phyloP scores from a whole-genome alignment of 768 basidiomycete species.

The Boletus patriciae region DNA sequence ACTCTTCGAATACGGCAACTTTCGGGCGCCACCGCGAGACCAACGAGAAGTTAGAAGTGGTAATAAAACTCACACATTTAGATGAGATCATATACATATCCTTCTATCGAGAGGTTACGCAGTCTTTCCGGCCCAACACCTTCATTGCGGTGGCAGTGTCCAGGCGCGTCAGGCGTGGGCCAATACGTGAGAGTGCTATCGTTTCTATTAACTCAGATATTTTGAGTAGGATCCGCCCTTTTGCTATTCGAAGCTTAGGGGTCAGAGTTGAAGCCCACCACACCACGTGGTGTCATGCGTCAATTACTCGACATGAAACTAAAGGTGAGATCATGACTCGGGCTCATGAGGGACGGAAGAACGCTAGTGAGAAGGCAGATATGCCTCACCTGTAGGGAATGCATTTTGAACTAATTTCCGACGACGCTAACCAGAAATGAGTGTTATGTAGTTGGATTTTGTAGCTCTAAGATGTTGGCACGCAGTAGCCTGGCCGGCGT shows the following conservation, averaged over 20 bases:
- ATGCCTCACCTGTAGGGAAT: constrained; percentile 15
- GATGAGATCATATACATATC: constrained; percentile 34
- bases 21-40: constrained; percentile 65
- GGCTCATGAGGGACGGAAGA: constrained; percentile 1
- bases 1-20: constrained; percentile 47
- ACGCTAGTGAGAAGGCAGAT: constrained; percentile 12
- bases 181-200: background rate
- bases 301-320: background rate
- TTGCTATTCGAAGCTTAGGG: constrained; percentile 13
- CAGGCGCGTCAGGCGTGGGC: constrained; percentile 15
- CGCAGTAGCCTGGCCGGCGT: constrained; percentile 1
- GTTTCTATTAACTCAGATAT: constrained; percentile 14
- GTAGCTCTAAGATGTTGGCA: background rate
- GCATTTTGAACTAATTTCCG: constrained; percentile 10
- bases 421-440: background rate
- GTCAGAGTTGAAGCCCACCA: background rate
- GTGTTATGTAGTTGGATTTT: background rate
- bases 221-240: constrained; percentile 26
- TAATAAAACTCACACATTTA: constrained; percentile 71
- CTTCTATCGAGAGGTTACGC: constrained; percentile 6
- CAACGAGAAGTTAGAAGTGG: constrained; percentile 65
- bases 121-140: background rate
- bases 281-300: background rate
- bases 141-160: background rate
- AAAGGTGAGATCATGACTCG: constrained; percentile 10